Percentiles rank a stretch among this genome's conserved stretches.
Evolutionary conservation across 163 green algal species (phyloP).

Genomic region (Scenedesmus sp.): DNA sequence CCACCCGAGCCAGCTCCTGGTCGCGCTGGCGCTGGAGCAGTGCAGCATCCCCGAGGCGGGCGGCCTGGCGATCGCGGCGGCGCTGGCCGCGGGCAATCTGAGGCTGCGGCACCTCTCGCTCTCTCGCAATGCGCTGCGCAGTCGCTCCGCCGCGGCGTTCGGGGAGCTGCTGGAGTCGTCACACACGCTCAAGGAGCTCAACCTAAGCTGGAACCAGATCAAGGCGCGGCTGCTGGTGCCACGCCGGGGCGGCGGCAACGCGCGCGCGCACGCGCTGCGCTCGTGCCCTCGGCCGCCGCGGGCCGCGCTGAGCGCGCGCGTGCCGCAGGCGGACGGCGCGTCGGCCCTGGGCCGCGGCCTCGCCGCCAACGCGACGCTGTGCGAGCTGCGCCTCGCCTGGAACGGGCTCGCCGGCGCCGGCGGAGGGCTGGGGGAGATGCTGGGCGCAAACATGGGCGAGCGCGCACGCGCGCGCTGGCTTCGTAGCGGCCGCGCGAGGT

Average conservation of each 20-base stretch:
- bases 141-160: slow-evolving; percentile 54
- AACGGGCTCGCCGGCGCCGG: slow-evolving; percentile 62
- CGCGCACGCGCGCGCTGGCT: too few species aligned
- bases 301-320: too few species aligned
- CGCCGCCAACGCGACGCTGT: slow-evolving; percentile 56
- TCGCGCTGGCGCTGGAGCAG: slow-evolving; percentile 42
- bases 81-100: slow-evolving; percentile 55
- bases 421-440: neutral
- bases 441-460: too few species aligned
- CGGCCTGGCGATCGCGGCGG: slow-evolving; percentile 49
- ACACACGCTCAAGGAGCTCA: slow-evolving; percentile 58
- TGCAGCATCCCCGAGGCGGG: slow-evolving; percentile 59
- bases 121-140: slow-evolving; percentile 52
- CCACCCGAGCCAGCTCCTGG: slow-evolving; percentile 43
- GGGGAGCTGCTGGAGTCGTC: slow-evolving; percentile 59
- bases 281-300: too few species aligned
- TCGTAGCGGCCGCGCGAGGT: too few species aligned
- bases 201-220: slow-evolving; percentile 73
- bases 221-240: slow-evolving; percentile 42
- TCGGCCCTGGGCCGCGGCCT: slow-evolving; percentile 52
- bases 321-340: slow-evolving; percentile 56
- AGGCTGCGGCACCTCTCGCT: slow-evolving; percentile 52
- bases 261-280: too few species aligned
- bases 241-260: neutral
- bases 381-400: slow-evolving; percentile 57